Conservation (phyloP, 1,139 yeast genomes). For the Geotrichum europaeum region DNA sequence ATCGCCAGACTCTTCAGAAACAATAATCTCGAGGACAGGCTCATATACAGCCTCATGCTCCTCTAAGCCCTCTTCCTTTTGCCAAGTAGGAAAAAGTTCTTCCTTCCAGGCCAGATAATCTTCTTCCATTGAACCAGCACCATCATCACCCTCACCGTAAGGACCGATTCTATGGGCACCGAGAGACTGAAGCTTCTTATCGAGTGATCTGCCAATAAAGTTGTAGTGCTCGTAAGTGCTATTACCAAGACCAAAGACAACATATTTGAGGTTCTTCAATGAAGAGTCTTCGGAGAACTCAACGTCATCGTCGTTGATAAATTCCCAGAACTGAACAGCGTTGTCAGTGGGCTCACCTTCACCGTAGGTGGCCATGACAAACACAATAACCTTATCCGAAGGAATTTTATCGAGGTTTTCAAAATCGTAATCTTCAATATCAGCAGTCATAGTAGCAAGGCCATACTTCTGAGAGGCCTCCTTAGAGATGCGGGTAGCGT, state of each 20-base stretch:
- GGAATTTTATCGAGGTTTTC: constrained; percentile 62
- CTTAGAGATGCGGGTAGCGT: constrained; percentile 82
- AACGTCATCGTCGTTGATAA: constrained; percentile 34
- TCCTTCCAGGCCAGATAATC: constrained; percentile 95
- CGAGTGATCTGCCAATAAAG: constrained; percentile 65
- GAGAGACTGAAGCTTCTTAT: constrained; percentile 46
- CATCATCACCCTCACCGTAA: constrained; percentile 91
- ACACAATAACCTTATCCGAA: constrained; percentile 53
- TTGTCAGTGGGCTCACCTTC: constrained; percentile 98
- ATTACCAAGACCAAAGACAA: constrained; percentile 88
- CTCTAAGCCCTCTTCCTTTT: constrained; percentile 56
- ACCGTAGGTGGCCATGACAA: constrained; percentile 89
- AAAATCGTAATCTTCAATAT: constrained; percentile 79
- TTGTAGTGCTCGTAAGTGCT: constrained; percentile 89
- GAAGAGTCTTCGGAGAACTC: constrained; percentile 42
- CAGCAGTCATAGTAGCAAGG: constrained; percentile 78
- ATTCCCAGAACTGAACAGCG: constrained; percentile 61
- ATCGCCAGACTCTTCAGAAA: constrained; percentile 35
- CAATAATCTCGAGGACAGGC: constrained; percentile 55
- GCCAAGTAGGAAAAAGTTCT: constrained; percentile 57
- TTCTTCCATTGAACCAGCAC: constrained; percentile 90
- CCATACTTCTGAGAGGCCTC: constrained; percentile 82
- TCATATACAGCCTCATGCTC: constrained; percentile 75
- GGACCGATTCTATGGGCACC: constrained; percentile 70
- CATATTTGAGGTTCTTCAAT: constrained; percentile 57